Base-by-base conservation (phyloP, 2,329 filamentous ascomycete genomes). In the Sarocladium oryzae region DNA sequence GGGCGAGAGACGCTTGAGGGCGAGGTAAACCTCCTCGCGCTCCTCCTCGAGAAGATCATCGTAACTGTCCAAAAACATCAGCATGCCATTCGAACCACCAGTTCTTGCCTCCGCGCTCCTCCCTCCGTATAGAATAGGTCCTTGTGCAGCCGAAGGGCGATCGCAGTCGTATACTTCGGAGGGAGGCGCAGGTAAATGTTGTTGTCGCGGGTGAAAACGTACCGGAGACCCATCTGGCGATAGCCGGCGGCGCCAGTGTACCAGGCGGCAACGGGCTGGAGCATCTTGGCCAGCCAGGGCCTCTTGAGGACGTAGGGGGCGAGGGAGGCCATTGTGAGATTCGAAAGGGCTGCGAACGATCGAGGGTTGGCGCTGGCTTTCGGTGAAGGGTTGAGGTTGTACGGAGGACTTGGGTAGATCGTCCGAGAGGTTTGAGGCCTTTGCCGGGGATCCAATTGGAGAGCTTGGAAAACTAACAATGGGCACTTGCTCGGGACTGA, bases 11-110 rank as follows among this genome's bases (percentile, higher is more conserved):
- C 93, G 89, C 81, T 88, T 88, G 66, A 99, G 81, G 57, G 93
- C 93, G 62, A 85, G 81, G 72, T 93, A 86, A 64, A 96, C 89
- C 53, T 78, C 74, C 63, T 93, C 88, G 77, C 81, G 86, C 77
- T 99, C 93, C 74, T 99, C 93, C 68, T 88, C 83, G 69, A 96
- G 88, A 69, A 99, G 75, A 70, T 99, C 93, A 73, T 99, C 93
- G 79, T 85, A 84, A 73, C 93, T 97, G 68, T 55, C 56, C 45
- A 56, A 33, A 30, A 30, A 49, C 20, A 50, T 8, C 30, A 43
- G 43, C 35, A 37, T 37, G 6, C 35, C 11, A 37, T 37, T 37
- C 11, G 8, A 37, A 37, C 35, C 35, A 7, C 16, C 16, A 15
- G 15, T 8, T 32, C 15, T 15, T 15, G 8, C 30, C 8, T 8